These are phyloP conservation scores for Circinella minor DNA, from an alignment of 371 early-diverging fungal species.

Conservation along the genomic window DNA sequence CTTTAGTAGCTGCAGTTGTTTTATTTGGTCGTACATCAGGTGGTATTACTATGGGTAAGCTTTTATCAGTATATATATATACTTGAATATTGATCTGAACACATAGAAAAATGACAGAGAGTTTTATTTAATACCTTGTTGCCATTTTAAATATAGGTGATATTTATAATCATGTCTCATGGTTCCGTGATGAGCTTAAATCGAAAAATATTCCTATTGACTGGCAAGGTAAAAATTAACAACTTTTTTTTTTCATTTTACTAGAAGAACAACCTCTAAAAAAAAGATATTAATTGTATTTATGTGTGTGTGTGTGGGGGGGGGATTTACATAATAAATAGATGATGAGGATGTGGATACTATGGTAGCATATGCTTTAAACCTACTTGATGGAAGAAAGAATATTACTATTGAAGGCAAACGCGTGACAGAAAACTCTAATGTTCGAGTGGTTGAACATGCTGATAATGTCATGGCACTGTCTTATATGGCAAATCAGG, in stretches of 20 bases:
- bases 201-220: slow-evolving; percentile 38
- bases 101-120: too few species aligned
- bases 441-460: slow-evolving; percentile 50
- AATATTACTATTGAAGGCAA: slow-evolving; percentile 50
- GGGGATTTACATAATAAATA: neutral
- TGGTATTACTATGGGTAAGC: slow-evolving; percentile 42
- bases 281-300: too few species aligned
- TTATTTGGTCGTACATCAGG: slow-evolving; percentile 41
- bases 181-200: slow-evolving; percentile 39
- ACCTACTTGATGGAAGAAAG: slow-evolving; percentile 40
- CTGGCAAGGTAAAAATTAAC: slow-evolving; percentile 39
- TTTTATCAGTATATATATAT: neutral
- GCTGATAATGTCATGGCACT: slow-evolving; percentile 57
- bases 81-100: too few species aligned
- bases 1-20: slow-evolving; percentile 48
- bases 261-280: too few species aligned
- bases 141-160: slow-evolving; percentile 6
- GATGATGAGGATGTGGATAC: slow-evolving; percentile 47
- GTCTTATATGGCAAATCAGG: slow-evolving; percentile 54
- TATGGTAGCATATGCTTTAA: slow-evolving; percentile 42
- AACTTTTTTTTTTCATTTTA: too few species aligned
- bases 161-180: slow-evolving; percentile 41
- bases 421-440: slow-evolving; percentile 41
- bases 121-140: too few species aligned
- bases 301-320: too few species aligned